A percentile compares a stretch with the other conserved stretches of the same genome.
phyloP scores from a whole-genome alignment of 768 basidiomycete genomes.

The Leccinum imitatum region DNA sequence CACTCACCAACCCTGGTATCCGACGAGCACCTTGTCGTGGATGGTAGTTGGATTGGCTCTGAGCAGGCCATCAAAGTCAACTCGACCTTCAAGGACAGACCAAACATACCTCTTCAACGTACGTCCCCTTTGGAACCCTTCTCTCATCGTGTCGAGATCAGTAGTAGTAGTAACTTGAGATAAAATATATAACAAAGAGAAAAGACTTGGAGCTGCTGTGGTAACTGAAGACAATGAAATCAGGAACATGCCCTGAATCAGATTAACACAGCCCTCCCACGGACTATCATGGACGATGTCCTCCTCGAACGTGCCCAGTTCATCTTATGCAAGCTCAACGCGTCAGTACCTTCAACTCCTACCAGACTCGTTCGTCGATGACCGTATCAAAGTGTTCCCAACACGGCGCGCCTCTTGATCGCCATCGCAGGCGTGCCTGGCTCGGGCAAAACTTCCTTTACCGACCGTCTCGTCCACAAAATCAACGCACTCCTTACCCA shows the following conservation, averaged over 20 bases:
- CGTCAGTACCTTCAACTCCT: conserved; percentile 29
- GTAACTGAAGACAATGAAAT: neutral
- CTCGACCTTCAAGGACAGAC: neutral
- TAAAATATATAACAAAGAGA: neutral
- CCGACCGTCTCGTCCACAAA: conserved; percentile 52
- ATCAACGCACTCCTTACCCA: conserved; percentile 45
- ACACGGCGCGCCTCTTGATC: conserved; percentile 53
- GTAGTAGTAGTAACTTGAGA: no score
- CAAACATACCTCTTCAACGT: neutral
- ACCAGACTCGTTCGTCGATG: neutral
- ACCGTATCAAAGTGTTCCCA: conserved; percentile 13
- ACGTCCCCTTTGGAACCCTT: neutral
- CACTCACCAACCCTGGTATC: conserved; percentile 83
- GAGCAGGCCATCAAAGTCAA: neutral
- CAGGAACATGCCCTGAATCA: no score
- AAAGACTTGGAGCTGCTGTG: neutral
- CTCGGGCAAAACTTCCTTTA: conserved; percentile 82
- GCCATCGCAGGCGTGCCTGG: conserved; percentile 82
- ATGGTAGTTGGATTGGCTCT: conserved; percentile 74
- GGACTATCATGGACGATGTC: conserved; percentile 34
- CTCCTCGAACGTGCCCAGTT: conserved; percentile 33
- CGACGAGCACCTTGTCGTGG: conserved; percentile 80
- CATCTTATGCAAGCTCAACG: conserved; percentile 37
- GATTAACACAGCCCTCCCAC: neutral
- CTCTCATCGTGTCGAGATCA: neutral